Base-by-base conservation (phyloP, 805 yeast species). In the Lachancea cidri region DNA sequence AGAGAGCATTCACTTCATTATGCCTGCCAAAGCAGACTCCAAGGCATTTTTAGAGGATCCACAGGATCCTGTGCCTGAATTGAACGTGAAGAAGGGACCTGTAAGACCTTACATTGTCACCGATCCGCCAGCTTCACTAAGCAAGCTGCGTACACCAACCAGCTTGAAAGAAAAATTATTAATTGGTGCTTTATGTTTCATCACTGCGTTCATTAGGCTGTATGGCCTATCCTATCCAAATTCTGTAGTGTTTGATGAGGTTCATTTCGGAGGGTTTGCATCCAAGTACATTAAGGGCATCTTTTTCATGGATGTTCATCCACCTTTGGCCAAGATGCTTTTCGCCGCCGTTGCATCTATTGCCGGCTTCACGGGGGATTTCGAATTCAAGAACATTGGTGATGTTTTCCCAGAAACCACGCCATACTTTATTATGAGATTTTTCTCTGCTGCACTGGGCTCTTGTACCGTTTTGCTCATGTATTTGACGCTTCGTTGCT, bases 181-280 rank as follows among this genome's bases (percentile, higher is more conserved):
- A n/a, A 47, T 76, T 5, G 59, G 53, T 2, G 56, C 67, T 13
- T 65, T 86, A 39, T 54, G 76, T n/a, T 50, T 71, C 2, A 50
- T 80, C 29, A 74, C 95, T 0, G 46, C 71, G 9, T 53, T 63
- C 35, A 74, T 86, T 37, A 78, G 99, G 52, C 68, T 83, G 39
- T 67, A 71, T 49, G 67, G 73, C 40, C 68, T 93, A 44, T 67
- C 74, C 19, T 57, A 66, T 47, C 99, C 99, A 30, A 65, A 79
- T 53, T 78, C 89, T 20, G 94, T 88, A 29, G 95, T 91, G 9
- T 86, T 86, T 50, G 96, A 88, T 62, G 98, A 91, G 63, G 93
- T 85, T 31, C 95, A 86, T 64, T 93, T 93, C 55, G 98, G 98
- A 42, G 94, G 94, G n/a, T 93, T 91, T 66, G 95, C 96, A 24